Conservation (phyloP, 2,329 filamentous ascomycete genomes). For the Rosellinia necatrix region DNA sequence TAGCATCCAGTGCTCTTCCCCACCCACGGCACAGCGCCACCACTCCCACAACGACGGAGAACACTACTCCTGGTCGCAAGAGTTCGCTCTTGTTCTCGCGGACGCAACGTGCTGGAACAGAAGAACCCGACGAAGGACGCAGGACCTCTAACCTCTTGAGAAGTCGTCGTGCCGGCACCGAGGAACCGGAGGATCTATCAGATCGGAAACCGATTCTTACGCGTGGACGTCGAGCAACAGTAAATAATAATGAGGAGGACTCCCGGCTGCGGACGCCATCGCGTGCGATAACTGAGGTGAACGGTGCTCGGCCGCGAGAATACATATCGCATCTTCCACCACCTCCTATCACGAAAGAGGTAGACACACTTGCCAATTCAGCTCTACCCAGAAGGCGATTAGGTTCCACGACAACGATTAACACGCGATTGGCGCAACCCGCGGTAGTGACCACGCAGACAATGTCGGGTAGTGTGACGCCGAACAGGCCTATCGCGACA, state of each 20-base stretch:
- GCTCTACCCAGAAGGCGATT: slow-evolving; percentile 59
- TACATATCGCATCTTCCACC: slow-evolving; percentile 45
- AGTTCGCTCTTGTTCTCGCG: slow-evolving; percentile 57
- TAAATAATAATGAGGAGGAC: slow-evolving; percentile 56
- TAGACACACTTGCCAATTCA: slow-evolving; percentile 46
- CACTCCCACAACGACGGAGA: slow-evolving; percentile 48
- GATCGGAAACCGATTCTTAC: slow-evolving; percentile 50
- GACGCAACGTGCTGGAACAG: slow-evolving; percentile 53
- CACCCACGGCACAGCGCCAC: slow-evolving; percentile 49
- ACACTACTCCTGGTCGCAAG: slow-evolving; percentile 49
- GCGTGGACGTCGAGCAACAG: slow-evolving; percentile 52
- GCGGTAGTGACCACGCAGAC: slow-evolving; percentile 32
- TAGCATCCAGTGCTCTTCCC: slow-evolving; percentile 51
- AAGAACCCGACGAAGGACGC: slow-evolving; percentile 57
- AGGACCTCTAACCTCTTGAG: slow-evolving; percentile 52
- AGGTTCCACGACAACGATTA: slow-evolving; percentile 50
- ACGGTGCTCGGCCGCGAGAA: slow-evolving; percentile 46
- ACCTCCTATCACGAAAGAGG: slow-evolving; percentile 40
- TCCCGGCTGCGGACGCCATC: slow-evolving; percentile 60
- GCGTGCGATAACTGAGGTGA: slow-evolving; percentile 61
- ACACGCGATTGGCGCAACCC: slow-evolving; percentile 51
- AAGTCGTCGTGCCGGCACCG: slow-evolving; percentile 51
- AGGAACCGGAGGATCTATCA: slow-evolving; percentile 50
- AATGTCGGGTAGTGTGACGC: slow-evolving; percentile 41
- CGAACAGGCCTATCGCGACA: slow-evolving; percentile 42